Evolutionary conservation across 2,329 filamentous ascomycete genomes (phyloP).

Genomic region (Aspergillus clavatus): DNA sequence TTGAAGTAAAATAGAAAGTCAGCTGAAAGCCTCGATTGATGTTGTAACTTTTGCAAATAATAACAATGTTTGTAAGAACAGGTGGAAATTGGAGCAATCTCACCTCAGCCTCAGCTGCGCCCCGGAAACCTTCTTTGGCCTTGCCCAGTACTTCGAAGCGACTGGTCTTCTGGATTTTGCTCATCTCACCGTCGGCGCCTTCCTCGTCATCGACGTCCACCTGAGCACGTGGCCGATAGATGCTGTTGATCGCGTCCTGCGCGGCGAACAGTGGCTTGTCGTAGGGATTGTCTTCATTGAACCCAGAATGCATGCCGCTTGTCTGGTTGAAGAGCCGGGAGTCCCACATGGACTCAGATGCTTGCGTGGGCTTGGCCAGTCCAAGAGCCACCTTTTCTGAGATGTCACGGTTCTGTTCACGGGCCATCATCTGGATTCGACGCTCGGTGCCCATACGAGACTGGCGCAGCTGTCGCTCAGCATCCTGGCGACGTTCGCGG

Average conservation of each 20-base stretch:
- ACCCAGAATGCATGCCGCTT: conserved; percentile 82
- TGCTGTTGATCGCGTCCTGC: conserved; percentile 88
- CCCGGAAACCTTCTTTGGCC: conserved; percentile 81
- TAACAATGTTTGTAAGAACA: neutral
- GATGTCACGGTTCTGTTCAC: conserved; percentile 94
- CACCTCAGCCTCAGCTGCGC: conserved; percentile 71
- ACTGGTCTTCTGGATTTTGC: conserved; percentile 77
- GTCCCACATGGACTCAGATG: conserved; percentile 93
- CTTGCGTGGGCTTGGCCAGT: conserved; percentile 88
- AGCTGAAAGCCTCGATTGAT: neutral
- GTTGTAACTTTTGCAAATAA: neutral
- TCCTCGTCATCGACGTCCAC: conserved; percentile 74
- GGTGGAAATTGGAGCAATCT: conserved; percentile 26
- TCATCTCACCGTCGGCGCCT: conserved; percentile 75
- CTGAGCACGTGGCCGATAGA: conserved; percentile 74
- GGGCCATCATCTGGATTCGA: conserved; percentile 83
- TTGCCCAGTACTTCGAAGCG: conserved; percentile 85
- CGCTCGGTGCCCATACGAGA: conserved; percentile 94
- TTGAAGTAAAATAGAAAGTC: neutral
- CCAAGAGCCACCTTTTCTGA: conserved; percentile 95
- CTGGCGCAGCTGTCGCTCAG: conserved; percentile 85
- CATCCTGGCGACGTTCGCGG: conserved; percentile 71
- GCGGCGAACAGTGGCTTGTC: conserved; percentile 96
- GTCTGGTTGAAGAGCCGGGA: conserved; percentile 91
- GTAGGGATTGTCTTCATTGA: conserved; percentile 97